Evolutionary conservation across 2,329 filamentous ascomycete species (phyloP).

Genomic region (Macroventuria anomochaeta): DNA sequence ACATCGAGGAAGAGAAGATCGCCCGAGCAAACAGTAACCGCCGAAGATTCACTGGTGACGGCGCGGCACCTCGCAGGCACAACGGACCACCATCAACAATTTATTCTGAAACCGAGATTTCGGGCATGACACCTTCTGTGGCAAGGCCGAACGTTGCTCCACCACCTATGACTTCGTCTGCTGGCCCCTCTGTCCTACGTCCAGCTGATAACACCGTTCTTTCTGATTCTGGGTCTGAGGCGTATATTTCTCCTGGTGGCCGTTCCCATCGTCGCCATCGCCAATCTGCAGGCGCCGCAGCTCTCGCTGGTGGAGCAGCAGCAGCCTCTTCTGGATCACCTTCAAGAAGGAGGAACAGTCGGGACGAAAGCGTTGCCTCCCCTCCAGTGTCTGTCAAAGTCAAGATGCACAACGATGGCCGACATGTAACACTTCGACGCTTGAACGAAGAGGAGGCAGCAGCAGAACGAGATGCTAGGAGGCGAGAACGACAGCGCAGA

Average conservation of each 20-base stretch:
- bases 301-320: conserved; percentile 34
- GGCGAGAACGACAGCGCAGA: conserved; percentile 53
- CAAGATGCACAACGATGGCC: conserved; percentile 69
- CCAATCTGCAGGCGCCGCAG: conserved; percentile 29
- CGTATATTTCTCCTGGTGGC: conserved; percentile 47
- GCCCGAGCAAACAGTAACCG: conserved; percentile 60
- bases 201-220: conserved; percentile 48
- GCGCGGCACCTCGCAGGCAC: conserved; percentile 45
- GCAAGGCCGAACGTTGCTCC: conserved; percentile 46
- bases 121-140: conserved; percentile 54
- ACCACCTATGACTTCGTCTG: conserved; percentile 36
- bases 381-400: conserved; percentile 70
- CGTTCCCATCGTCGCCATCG: conserved; percentile 44
- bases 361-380: conserved; percentile 57
- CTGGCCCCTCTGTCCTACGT: conserved; percentile 43
- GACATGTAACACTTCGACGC: conserved; percentile 67
- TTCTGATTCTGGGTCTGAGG: conserved; percentile 51
- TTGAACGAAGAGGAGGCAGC: conserved; percentile 68
- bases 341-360: conserved; percentile 41
- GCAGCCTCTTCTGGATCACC: conserved; percentile 37
- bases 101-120: conserved; percentile 52
- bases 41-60: conserved; percentile 74
- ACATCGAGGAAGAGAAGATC: conserved; percentile 60
- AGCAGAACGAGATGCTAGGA: conserved; percentile 63
- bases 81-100: conserved; percentile 48